phyloP scores from a whole-genome alignment of 2,329 filamentous ascomycete genomes.

The Nothopassalora personata region DNA sequence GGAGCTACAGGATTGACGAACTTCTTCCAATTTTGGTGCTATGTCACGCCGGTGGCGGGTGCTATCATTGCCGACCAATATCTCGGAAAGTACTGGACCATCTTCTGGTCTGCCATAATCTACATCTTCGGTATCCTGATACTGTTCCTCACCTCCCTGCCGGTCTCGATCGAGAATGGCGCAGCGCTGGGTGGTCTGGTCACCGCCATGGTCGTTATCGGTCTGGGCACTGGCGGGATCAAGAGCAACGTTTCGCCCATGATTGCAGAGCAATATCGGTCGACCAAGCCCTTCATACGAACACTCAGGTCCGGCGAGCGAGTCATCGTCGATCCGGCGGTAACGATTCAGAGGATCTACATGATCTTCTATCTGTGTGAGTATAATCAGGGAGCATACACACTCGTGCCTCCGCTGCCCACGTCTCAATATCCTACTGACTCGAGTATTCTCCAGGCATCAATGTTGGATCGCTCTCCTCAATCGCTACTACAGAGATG shows the following conservation, averaged over 20 bases:
- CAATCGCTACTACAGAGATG: conserved; percentile 47
- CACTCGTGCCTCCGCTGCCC: no score
- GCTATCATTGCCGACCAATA: conserved; percentile 36
- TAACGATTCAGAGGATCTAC: conserved; percentile 35
- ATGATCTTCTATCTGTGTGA: conserved; percentile 36
- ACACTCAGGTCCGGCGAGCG: conserved; percentile 37
- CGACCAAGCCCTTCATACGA: conserved; percentile 34
- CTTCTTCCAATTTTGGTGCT: conserved; percentile 40
- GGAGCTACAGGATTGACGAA: conserved; percentile 40
- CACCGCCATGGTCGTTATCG: conserved; percentile 60
- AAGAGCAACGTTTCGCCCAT: conserved; percentile 64
- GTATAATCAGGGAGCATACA: background rate
- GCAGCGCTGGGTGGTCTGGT: conserved; percentile 58
- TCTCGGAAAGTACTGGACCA: conserved; percentile 64
- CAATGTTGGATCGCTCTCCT: conserved; percentile 62
- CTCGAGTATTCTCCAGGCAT: conserved; percentile 41
- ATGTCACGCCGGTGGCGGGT: conserved; percentile 20
- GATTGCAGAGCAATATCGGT: conserved; percentile 43
- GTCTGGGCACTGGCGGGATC: conserved; percentile 70
- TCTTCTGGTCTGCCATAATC: conserved; percentile 58
- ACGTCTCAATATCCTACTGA: background rate
- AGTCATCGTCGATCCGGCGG: conserved; percentile 42
- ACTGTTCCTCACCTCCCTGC: conserved; percentile 59
- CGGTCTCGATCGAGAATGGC: conserved; percentile 55
- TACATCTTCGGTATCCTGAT: conserved; percentile 62